Evolutionary conservation across 2,329 filamentous ascomycete species (phyloP), one percentile per base, ranked within the genome.

Genomic region (Helotiales sp.): DNA sequence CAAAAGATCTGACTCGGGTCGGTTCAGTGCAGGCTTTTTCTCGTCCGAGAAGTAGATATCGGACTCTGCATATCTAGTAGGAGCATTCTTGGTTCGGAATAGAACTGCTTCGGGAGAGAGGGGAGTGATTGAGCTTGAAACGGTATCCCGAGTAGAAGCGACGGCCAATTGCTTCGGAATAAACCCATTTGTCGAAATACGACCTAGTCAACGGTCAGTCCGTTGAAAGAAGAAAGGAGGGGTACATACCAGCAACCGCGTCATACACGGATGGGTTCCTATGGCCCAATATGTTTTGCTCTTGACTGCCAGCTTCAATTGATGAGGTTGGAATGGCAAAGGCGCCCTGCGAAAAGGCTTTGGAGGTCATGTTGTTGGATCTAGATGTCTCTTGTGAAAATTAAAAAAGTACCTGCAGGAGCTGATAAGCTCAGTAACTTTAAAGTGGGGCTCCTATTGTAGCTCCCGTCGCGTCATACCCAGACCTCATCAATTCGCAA

Each of bases 41-140:
- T 85, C 81, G 69, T 88, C 80, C 3, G 86, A 82, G 66, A 82
- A 84, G 74, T 92, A 93, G 60, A 88, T 78, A 71, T 92, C 89
- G 58, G 84, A 80, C 72, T 92, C 89, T 54, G 81, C 81, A 67
- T 85, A 91, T 53, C 88, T 84, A 19, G 78, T 74, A 2, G 89
- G 89, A 1, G 89, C 88, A 58, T 81, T 69, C 62, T 77, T 78
- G 47, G 82, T 81, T 27, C 83, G 83, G 71, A 90, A 92, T 3
- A 93, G 79, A 1, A 88, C 83, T 57, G 90, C 85, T 54, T 91
- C 89, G 2, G 89, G 88, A 1, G 86, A 78, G 5, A 89, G 64
- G 7, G 77, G 71, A 44, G 69, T 61, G 9, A 60, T 58, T 19
- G 70, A 69, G 33, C 71, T 68, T 19, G 69, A 70, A 19, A 63